These are phyloP conservation scores for Conringia planisiliqua DNA, from an alignment of 345 rosid species.

Conservation along the genomic window DNA sequence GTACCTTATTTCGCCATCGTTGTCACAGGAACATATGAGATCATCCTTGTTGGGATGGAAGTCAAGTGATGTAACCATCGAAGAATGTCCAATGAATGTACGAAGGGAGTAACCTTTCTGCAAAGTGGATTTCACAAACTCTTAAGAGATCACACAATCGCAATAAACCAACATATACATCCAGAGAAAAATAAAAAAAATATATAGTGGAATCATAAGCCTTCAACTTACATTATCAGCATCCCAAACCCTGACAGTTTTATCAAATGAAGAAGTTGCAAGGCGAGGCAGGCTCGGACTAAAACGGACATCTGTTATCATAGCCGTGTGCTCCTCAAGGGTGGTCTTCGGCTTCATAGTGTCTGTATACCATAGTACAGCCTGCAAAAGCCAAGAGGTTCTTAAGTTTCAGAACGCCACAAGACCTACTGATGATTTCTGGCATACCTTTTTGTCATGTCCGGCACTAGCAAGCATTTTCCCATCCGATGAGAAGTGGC, in stretches of 20 bases:
- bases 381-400: constrained; percentile 45
- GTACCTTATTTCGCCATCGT: constrained; percentile 84
- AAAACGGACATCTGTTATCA: constrained; percentile 93
- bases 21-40: constrained; percentile 92
- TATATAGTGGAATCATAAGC: background rate
- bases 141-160: constrained; percentile 1
- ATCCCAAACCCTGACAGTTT: constrained; percentile 98
- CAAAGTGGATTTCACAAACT: constrained; percentile 29
- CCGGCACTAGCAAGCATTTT: constrained; percentile 96
- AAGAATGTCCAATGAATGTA: constrained; percentile 73
- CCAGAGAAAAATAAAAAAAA: background rate
- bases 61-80: constrained; percentile 73
- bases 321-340: constrained; percentile 75
- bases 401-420: constrained; percentile 11
- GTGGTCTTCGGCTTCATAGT: constrained; percentile 63
- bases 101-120: constrained; percentile 89
- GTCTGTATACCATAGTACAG: constrained; percentile 81
- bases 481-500: constrained; percentile 98
- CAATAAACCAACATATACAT: constrained; percentile 3
- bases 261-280: constrained; percentile 96
- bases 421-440: background rate
- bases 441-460: constrained; percentile 84
- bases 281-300: constrained; percentile 87
- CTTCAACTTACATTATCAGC: constrained; percentile 74
- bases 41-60: constrained; percentile 92